Evolutionary conservation across 2,329 filamentous ascomycete genomes (phyloP).

Genomic region (Coniochaeta sp.): DNA sequence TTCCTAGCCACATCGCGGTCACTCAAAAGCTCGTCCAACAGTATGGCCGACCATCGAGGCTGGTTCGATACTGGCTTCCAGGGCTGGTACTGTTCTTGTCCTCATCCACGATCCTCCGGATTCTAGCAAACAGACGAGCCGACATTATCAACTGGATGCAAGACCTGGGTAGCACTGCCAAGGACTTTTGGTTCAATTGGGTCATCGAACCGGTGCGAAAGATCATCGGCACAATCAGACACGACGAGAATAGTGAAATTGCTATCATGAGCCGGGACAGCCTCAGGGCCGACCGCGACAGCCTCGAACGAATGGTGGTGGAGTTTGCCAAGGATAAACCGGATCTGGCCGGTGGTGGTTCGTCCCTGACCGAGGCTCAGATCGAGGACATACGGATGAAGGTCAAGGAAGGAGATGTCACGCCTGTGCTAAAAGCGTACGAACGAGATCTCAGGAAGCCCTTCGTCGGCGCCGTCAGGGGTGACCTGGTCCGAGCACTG

Average conservation of each 20-base stretch:
- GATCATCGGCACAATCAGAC: conserved; percentile 84
- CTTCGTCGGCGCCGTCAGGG: conserved; percentile 72
- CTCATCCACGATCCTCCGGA: conserved; percentile 76
- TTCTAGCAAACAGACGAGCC: conserved; percentile 66
- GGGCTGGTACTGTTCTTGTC: conserved; percentile 65
- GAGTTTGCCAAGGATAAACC: conserved; percentile 88
- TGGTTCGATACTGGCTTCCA: conserved; percentile 87
- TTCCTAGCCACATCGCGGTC: conserved; percentile 58
- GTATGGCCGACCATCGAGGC: conserved; percentile 67
- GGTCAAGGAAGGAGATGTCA: conserved; percentile 87
- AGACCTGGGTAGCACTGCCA: conserved; percentile 68
- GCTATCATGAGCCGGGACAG: conserved; percentile 95
- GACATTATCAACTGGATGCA: conserved; percentile 75
- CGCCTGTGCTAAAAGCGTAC: conserved; percentile 83
- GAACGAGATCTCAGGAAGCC: conserved; percentile 81
- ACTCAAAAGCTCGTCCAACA: conserved; percentile 48
- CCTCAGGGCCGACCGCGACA: conserved; percentile 81
- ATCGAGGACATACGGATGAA: conserved; percentile 68
- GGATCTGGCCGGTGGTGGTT: conserved; percentile 41
- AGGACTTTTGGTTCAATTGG: conserved; percentile 97
- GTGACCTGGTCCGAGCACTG: conserved; percentile 82
- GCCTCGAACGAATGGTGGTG: conserved; percentile 94
- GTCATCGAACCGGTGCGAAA: conserved; percentile 78
- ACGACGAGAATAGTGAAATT: conserved; percentile 87
- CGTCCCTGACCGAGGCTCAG: conserved; percentile 57